Evolutionary conservation across 192 early-diverging fungal species (phyloP).

Genomic region (Umbelopsis sp.): DNA sequence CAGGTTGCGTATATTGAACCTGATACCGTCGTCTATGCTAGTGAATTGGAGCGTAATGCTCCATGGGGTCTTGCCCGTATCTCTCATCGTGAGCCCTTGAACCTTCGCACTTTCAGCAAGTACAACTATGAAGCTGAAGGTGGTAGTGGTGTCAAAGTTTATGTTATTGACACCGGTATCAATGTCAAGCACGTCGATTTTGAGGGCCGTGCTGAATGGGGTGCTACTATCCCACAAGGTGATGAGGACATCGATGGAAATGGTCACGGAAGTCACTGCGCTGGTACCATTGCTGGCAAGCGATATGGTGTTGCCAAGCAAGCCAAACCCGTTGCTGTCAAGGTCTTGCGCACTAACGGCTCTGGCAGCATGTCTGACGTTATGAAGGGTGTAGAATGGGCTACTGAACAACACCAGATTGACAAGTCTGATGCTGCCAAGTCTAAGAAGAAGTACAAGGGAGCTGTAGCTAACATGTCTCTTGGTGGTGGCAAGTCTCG

Average conservation of each 20-base stretch:
- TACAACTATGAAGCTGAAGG: constrained; percentile 73
- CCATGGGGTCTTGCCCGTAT: constrained; percentile 90
- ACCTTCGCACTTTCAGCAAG: constrained; percentile 62
- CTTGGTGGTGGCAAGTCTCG: constrained; percentile 83
- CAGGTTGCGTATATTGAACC: constrained; percentile 82
- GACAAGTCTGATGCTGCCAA: constrained; percentile 48
- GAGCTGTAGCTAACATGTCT: constrained; percentile 92
- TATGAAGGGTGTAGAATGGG: constrained; percentile 77
- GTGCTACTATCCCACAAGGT: constrained; percentile 72
- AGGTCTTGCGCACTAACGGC: constrained; percentile 90
- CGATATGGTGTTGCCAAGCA: constrained; percentile 90
- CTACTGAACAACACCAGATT: constrained; percentile 56
- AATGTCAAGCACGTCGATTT: constrained; percentile 86
- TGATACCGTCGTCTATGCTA: constrained; percentile 77
- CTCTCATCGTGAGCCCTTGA: constrained; percentile 71
- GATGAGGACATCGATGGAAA: constrained; percentile 68
- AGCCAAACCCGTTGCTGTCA: constrained; percentile 84
- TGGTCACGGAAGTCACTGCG: constrained; percentile 88
- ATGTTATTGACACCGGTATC: constrained; percentile 96
- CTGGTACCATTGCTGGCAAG: constrained; percentile 86
- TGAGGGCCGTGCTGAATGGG: constrained; percentile 86
- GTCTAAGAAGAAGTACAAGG: constrained; percentile 66
- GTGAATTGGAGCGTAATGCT: constrained; percentile 66
- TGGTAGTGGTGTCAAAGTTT: constrained; percentile 87
- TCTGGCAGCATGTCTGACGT: constrained; percentile 85